Conservation (phyloP, 495 filamentous ascomycete genomes). For the Aspergillus cavernicola region DNA sequence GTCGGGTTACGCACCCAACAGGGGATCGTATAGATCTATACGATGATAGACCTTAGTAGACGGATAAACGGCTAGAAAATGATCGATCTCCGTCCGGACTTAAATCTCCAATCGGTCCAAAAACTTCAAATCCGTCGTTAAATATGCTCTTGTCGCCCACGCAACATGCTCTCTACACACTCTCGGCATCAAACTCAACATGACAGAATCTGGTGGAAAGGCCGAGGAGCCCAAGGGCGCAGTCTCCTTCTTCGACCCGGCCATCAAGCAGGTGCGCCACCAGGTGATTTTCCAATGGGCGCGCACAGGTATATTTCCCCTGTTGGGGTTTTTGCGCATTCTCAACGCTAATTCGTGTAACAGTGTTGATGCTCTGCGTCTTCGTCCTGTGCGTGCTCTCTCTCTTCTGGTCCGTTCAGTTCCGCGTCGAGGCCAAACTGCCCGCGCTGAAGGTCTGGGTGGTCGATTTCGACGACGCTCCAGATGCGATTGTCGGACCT, state of each 20-base stretch:
- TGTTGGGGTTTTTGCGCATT: too few relatives aligned
- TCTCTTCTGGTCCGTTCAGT: conserved; percentile 60
- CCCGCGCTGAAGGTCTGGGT: conserved; percentile 52
- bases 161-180: neutral
- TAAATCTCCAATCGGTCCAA: neutral
- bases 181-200: neutral
- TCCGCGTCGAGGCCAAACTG: conserved; percentile 44
- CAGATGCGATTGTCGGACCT: conserved; percentile 57
- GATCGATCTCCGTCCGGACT: neutral
- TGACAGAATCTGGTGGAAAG: conserved; percentile 1
- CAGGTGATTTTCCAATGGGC: conserved; percentile 38
- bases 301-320: conserved; percentile 23
- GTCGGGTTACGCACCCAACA: too few relatives aligned
- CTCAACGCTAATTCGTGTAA: too few relatives aligned
- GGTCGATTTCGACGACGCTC: conserved; percentile 61
- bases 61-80: too few relatives aligned
- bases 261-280: conserved; percentile 43
- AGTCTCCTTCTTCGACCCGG: conserved; percentile 50
- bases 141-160: too few relatives aligned
- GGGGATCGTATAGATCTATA: too few relatives aligned
- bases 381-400: conserved; percentile 55
- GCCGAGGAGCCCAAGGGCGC: conserved; percentile 30
- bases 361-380: conserved; percentile 50
- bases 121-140: too few relatives aligned
- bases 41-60: too few relatives aligned